Evolutionary conservation across 2,329 filamentous ascomycete genomes (phyloP).

Genomic region (Claviceps capensis): DNA sequence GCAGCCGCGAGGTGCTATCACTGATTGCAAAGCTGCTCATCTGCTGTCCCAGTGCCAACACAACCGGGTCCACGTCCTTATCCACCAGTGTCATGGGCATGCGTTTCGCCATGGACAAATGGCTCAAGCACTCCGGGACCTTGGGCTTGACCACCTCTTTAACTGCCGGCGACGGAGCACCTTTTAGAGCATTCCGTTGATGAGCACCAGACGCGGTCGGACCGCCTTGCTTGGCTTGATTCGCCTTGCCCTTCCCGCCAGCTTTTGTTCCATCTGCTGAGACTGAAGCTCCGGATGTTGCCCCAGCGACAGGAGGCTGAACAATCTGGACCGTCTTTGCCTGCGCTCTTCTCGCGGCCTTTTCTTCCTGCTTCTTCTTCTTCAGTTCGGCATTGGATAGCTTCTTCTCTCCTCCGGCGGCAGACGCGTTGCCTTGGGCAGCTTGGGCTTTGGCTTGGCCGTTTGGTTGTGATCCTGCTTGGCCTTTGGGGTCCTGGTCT

Average conservation of each 20-base stretch:
- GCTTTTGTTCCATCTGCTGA: slow-evolving; percentile 23
- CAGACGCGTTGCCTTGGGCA: slow-evolving; percentile 3
- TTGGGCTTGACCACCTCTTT: slow-evolving; percentile 43
- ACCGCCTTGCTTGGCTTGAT: slow-evolving; percentile 29
- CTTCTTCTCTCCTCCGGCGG: slow-evolving; percentile 33
- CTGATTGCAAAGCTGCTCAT: slow-evolving; percentile 80
- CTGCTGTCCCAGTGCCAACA: slow-evolving; percentile 76
- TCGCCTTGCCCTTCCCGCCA: slow-evolving; percentile 29
- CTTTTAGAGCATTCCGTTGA: slow-evolving; percentile 21
- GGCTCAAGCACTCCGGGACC: slow-evolving; percentile 62
- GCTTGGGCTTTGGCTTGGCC: slow-evolving; percentile 11
- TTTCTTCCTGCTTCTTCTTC: slow-evolving; percentile 81
- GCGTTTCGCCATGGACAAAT: slow-evolving; percentile 56
- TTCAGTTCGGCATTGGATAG: slow-evolving; percentile 70
- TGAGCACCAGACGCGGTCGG: slow-evolving; percentile 19
- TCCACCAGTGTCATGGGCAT: slow-evolving; percentile 44
- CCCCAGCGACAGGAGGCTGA: slow-evolving; percentile 12
- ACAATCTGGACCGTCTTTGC: slow-evolving; percentile 43
- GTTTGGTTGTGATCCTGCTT: slow-evolving; percentile 11
- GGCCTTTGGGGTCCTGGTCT: slow-evolving; percentile 11
- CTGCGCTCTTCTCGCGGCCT: slow-evolving; percentile 69
- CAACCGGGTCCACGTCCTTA: slow-evolving; percentile 72
- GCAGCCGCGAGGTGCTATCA: slow-evolving; percentile 77
- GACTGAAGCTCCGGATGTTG: slow-evolving; percentile 13
- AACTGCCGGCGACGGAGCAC: slow-evolving; percentile 19